Percentiles rank a stretch among this genome's conserved stretches.
Evolutionary conservation across 192 early-diverging fungal species (phyloP).

Genomic region (Backusella luteola): DNA sequence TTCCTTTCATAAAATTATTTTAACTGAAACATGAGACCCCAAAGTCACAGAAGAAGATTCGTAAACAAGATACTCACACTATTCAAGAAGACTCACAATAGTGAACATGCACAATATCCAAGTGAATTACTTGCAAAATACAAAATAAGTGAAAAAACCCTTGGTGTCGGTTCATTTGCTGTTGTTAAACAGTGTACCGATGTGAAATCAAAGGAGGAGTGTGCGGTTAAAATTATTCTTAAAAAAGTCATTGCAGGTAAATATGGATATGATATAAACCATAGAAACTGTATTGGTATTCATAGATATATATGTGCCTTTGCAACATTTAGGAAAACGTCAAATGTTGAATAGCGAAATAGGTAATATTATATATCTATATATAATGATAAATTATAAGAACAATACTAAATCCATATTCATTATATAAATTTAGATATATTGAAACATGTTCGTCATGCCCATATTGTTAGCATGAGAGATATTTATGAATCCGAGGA

Average conservation of each 20-base stretch:
- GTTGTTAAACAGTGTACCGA: slow-evolving; percentile 60
- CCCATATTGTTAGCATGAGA: slow-evolving; percentile 75
- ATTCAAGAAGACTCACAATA: slow-evolving; percentile 37
- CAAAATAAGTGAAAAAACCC: slow-evolving; percentile 35
- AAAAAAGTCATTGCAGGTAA: slow-evolving; percentile 52
- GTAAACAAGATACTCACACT: slow-evolving; percentile 17
- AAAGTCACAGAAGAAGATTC: slow-evolving; percentile 2
- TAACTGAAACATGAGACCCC: background rate
- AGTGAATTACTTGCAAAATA: slow-evolving; percentile 19
- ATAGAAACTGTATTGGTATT: background rate
- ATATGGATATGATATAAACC: background rate
- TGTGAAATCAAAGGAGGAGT: slow-evolving; percentile 45
- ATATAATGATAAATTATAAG: background rate
- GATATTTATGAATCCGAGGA: slow-evolving; percentile 67
- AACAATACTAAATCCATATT: background rate
- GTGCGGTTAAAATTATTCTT: slow-evolving; percentile 72
- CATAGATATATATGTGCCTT: background rate
- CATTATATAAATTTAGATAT: slow-evolving; percentile 52
- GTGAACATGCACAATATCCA: slow-evolving; percentile 19
- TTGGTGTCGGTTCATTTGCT: slow-evolving; percentile 53
- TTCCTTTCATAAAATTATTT: background rate
- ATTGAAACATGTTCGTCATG: slow-evolving; percentile 77
- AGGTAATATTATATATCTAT: background rate
- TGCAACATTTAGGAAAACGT: slow-evolving; percentile 38
- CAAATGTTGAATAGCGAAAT: slow-evolving; percentile 61